Conservation (phyloP, 1,284 basidiomycete species). For the Pulveroboletus sp. region DNA sequence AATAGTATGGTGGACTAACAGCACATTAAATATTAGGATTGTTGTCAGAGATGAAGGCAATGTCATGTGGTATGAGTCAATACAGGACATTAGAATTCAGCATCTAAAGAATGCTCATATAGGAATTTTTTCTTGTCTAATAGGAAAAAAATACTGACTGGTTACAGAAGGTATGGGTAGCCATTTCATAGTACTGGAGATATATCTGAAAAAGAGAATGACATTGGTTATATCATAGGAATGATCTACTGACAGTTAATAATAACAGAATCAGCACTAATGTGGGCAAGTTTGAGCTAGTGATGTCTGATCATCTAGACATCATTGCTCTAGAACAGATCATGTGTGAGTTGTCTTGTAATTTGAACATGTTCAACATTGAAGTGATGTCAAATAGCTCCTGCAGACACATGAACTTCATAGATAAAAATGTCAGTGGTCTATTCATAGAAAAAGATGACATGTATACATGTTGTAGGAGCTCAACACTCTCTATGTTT, state of each 20-base stretch:
- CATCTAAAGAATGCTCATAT: neutral
- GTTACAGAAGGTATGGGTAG: no score
- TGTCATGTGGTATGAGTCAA: neutral
- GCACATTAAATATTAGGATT: neutral
- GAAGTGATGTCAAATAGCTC: neutral
- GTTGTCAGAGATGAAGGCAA: neutral
- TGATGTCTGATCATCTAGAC: slow-evolving; percentile 1
- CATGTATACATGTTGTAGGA: neutral
- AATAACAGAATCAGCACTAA: neutral
- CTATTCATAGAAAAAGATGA: neutral
- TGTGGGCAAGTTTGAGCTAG: neutral
- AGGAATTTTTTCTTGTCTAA: no score
- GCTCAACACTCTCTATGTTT: no score
- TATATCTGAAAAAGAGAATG: no score
- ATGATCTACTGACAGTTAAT: no score
- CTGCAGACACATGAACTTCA: neutral
- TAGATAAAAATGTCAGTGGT: neutral
- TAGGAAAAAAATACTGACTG: no score
- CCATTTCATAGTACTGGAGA: no score
- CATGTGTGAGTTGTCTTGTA: neutral
- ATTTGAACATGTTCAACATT: neutral
- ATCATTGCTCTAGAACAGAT: neutral
- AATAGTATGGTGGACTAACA: neutral
- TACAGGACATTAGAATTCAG: neutral
- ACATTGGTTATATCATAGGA: no score